Evolutionary conservation across 1,139 yeast genomes (phyloP).

Genomic region (Yamadazyma aaseri): DNA sequence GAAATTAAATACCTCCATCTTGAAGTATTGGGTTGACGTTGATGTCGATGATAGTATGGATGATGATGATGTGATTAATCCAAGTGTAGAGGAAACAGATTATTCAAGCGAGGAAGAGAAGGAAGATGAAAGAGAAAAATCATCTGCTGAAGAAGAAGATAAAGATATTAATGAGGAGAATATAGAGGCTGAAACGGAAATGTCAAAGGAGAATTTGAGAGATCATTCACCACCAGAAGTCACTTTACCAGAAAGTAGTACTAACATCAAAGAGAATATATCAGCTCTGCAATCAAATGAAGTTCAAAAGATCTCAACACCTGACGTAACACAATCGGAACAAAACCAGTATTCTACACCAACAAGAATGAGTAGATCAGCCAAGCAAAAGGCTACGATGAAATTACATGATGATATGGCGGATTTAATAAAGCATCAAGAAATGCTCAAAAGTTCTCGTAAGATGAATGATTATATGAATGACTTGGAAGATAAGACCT

Average conservation of each 20-base stretch:
- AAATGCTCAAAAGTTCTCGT: slow-evolving; percentile 37
- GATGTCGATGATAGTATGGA: slow-evolving; percentile 38
- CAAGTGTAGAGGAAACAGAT: slow-evolving; percentile 9
- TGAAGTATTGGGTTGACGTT: slow-evolving; percentile 40
- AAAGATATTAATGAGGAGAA: slow-evolving; percentile 6
- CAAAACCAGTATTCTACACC: slow-evolving; percentile 4
- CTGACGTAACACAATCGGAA: neutral
- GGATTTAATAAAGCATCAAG: slow-evolving; percentile 61
- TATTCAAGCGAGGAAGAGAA: slow-evolving; percentile 13
- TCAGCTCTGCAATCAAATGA: slow-evolving; percentile 2
- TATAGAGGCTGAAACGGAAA: slow-evolving; percentile 5
- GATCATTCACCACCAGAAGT: slow-evolving; percentile 1
- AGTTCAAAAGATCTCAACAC: neutral
- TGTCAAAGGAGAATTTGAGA: slow-evolving; percentile 4
- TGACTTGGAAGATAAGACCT: slow-evolving; percentile 21
- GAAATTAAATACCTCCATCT: slow-evolving; percentile 37
- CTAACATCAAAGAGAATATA: neutral
- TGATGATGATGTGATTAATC: slow-evolving; percentile 25
- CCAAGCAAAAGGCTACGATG: slow-evolving; percentile 64
- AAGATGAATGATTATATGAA: slow-evolving; percentile 40
- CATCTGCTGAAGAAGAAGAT: slow-evolving; percentile 8
- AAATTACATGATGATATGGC: slow-evolving; percentile 70
- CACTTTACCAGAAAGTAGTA: neutral
- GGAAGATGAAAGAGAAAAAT: neutral
- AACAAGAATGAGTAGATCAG: slow-evolving; percentile 38